Percentiles rank a stretch among this genome's conserved stretches.
Evolutionary conservation across 495 filamentous ascomycete species (phyloP).

Genomic region (Entonaema liquescens): DNA sequence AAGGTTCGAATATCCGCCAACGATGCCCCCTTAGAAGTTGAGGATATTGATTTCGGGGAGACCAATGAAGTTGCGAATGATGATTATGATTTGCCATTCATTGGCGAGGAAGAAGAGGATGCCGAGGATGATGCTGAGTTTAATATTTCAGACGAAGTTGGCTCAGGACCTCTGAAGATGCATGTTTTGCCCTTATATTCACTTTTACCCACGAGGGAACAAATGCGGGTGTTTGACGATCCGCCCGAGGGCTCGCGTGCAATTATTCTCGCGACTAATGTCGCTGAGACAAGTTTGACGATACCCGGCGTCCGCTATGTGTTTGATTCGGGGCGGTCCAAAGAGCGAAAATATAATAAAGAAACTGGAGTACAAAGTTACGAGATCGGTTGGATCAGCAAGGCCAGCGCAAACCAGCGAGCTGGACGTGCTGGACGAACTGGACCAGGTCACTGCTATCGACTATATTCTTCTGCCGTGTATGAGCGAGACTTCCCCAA

Average conservation of each 20-base stretch:
- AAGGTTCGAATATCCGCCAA: constrained; percentile 76
- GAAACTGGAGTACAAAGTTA: constrained; percentile 93
- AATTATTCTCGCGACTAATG: constrained; percentile 94
- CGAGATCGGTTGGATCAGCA: constrained; percentile 95
- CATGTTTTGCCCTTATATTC: constrained; percentile 94
- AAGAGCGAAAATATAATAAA: constrained; percentile 87
- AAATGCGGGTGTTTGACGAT: constrained; percentile 90
- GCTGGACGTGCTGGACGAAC: constrained; percentile 95
- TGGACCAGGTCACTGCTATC: constrained; percentile 94
- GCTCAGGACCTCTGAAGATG: constrained; percentile 65
- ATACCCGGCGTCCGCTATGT: constrained; percentile 97
- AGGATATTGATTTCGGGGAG: constrained; percentile 86
- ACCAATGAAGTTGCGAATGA: constrained; percentile 57
- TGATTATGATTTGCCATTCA: constrained; percentile 42
- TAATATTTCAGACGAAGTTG: constrained; percentile 60
- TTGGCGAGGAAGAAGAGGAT: constrained; percentile 61
- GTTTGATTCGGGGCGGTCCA: constrained; percentile 89
- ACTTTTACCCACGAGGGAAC: constrained; percentile 90
- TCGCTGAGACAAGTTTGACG: constrained; percentile 95
- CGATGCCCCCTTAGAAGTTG: constrained; percentile 82
- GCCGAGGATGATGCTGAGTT: constrained; percentile 69
- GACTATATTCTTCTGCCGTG: constrained; percentile 91
- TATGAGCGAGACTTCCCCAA: constrained; percentile 91
- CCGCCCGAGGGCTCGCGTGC: constrained; percentile 85
- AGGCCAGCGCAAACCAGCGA: constrained; percentile 92